Evolutionary conservation across 2,329 filamentous ascomycete genomes (phyloP).

Genomic region (Aureobasidium vineae): DNA sequence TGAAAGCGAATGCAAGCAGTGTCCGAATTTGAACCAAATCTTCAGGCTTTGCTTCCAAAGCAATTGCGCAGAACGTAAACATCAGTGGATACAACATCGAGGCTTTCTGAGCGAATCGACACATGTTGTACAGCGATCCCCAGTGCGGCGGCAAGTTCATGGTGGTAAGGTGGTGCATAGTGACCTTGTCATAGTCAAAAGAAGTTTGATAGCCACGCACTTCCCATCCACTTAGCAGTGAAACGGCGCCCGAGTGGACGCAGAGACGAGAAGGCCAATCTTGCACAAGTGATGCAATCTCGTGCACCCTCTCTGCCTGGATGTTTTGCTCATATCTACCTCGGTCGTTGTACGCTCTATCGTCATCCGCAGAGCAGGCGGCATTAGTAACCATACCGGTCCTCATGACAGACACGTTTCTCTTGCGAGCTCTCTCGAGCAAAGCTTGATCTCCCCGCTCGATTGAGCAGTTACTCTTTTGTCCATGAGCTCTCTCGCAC

Average conservation of each 20-base stretch:
- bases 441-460: not conserved
- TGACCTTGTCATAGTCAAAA: not conserved
- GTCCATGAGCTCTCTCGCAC: not conserved
- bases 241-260: not conserved
- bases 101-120: not conserved
- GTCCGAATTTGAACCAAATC: not conserved
- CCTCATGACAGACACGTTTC: not conserved
- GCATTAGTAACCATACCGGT: not conserved
- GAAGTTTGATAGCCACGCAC: not conserved
- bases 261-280: not conserved
- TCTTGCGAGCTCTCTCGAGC: not conserved
- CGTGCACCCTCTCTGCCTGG: not conserved
- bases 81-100: not conserved
- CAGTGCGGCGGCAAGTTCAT: not conserved
- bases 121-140: not conserved
- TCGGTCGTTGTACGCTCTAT: not conserved
- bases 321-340: not conserved
- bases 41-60: not conserved
- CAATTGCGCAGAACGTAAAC: constrained; percentile 8
- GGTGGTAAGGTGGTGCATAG: not conserved
- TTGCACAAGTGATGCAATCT: not conserved
- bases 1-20: constrained; percentile 23
- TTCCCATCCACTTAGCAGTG: not conserved
- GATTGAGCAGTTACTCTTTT: not conserved
- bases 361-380: not conserved